Base-by-base conservation (phyloP, 768 basidiomycete genomes). In the Suillus weaverae region DNA sequence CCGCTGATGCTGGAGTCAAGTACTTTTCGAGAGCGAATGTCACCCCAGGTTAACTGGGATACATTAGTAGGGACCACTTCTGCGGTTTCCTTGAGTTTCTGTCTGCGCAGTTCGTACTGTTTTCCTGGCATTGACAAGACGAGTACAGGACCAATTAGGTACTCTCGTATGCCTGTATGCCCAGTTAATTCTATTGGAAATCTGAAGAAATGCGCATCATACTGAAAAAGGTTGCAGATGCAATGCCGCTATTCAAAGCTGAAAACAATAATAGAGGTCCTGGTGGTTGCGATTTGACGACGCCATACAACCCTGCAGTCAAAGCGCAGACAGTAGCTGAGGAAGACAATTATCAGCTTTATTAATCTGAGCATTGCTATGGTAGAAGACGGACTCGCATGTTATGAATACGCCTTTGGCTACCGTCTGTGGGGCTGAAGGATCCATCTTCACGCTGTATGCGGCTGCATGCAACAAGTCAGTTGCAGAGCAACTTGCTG, bases 221-320 rank as follows among this genome's bases (percentile, higher is more conserved):
- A 94, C 94, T 83, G 76, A 95, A 95, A 78, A 95, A 95, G 0
- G 87, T 84, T 10, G 86, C 81, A 7, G 90, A 87, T 11, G 86
- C 89, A 20, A 94, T 78, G 30, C 86, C 87, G 54, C 88, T 86
- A 71, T 95, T 95, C 26, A 91, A 67, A 20, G 86, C 88, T 64
- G 93, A 85, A 43, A 86, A 83, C 13, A 83, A 70, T 36, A 88
- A 83, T 22, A 89, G 74, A 10, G 83, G 70, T 5, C 79, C 80
- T 46, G 78, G 82, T 48, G 83, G 81, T 64, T 82, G 81, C 14
- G 84, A 77, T 67, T 78, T 81, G 35, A 85, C 67, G 43, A 87
- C 72, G 36, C 80, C 84, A 65, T 84, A 81, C 3, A 81, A 71
- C 16, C 80, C 81, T 48, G 79, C 78, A 16, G 79, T 69, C 2